These are phyloP conservation scores for Barbarea vulgaris DNA, from an alignment of 345 rosid genomes.

Conservation along the genomic window DNA sequence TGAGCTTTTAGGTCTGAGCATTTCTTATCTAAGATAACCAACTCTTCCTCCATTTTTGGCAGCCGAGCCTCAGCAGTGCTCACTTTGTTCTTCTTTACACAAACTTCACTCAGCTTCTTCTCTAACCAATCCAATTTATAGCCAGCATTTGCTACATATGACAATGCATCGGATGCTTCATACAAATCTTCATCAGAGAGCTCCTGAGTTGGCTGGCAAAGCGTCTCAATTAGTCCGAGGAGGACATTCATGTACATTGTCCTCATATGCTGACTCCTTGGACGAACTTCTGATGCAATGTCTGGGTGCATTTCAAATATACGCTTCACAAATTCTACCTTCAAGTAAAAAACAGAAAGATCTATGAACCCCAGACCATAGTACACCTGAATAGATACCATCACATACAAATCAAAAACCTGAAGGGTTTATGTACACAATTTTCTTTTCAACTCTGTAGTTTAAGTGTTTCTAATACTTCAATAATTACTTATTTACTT, in stretches of 20 bases:
- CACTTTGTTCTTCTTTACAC: background rate
- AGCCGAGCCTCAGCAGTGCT: background rate
- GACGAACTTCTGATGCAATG: background rate
- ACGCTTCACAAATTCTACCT: background rate
- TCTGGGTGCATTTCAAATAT: slow-evolving; percentile 16
- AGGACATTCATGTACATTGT: slow-evolving; percentile 1
- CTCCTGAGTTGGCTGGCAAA: background rate
- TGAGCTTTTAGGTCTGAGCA: background rate
- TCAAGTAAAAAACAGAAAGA: background rate
- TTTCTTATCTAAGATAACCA: background rate
- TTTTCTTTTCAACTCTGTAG: too few relatives aligned
- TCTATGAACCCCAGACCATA: too few relatives aligned
- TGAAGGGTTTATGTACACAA: too few relatives aligned
- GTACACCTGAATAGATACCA: too few relatives aligned
- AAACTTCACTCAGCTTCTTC: background rate
- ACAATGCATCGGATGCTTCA: background rate
- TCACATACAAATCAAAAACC: too few relatives aligned
- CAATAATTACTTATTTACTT: too few relatives aligned
- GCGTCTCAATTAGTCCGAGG: background rate
- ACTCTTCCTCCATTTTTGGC: background rate
- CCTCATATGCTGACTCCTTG: background rate
- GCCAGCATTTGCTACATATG: background rate
- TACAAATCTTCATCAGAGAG: background rate
- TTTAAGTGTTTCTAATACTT: too few relatives aligned
- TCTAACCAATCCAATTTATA: background rate